phyloP scores from a whole-genome alignment of 2,329 filamentous ascomycete species.

The Talaromyces sp. region DNA sequence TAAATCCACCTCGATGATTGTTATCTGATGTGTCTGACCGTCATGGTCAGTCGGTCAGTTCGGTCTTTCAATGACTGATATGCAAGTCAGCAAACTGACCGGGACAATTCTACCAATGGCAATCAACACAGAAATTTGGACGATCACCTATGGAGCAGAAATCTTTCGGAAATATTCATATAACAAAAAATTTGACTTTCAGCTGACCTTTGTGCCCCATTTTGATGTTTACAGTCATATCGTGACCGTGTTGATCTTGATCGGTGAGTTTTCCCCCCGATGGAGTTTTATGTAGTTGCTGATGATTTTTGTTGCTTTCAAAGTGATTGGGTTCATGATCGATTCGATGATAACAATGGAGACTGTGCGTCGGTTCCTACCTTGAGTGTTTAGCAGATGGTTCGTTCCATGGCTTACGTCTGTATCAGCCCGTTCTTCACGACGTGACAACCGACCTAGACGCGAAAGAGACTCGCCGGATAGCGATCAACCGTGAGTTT shows the following conservation, averaged over 20 bases:
- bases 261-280: constrained; percentile 33
- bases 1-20: not conserved
- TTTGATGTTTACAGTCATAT: constrained; percentile 42
- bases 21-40: not conserved
- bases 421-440: constrained; percentile 41
- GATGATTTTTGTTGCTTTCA: not conserved
- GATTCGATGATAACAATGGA: constrained; percentile 73
- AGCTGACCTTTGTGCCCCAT: constrained; percentile 43
- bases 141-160: not conserved
- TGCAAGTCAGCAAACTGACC: constrained; percentile 6
- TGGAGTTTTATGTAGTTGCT: constrained; percentile 19
- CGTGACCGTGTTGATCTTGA: constrained; percentile 46
- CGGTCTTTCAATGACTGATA: constrained; percentile 5
- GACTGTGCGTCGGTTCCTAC: constrained; percentile 36
- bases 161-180: not conserved
- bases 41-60: constrained; percentile 6
- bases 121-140: not conserved
- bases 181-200: constrained; percentile 29
- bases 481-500: constrained; percentile 33
- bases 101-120: not conserved
- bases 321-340: constrained; percentile 93
- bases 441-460: constrained; percentile 39
- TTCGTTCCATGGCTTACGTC: constrained; percentile 22
- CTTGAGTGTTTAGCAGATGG: constrained; percentile 4
- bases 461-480: constrained; percentile 36